These are phyloP conservation scores for Hypomontagnella monticulosa DNA, from an alignment of 495 filamentous ascomycete genomes.

Conservation along the genomic window DNA sequence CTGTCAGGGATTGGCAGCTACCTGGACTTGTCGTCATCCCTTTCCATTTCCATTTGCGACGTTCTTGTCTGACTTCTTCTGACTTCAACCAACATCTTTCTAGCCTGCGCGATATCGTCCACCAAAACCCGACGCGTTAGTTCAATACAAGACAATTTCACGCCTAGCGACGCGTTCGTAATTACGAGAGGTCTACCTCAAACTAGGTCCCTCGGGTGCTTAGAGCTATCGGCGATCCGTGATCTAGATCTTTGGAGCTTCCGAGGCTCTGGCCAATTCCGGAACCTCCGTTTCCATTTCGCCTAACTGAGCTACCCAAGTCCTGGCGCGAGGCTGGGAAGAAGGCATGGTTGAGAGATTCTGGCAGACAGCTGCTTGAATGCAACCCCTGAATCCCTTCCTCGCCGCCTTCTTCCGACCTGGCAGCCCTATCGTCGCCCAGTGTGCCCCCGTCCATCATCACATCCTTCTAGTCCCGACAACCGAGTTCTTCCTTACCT, in stretches of 20 bases:
- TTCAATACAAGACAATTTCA: conserved; percentile 1
- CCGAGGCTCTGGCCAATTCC: conserved; percentile 7
- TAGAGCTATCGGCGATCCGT: conserved; percentile 3
- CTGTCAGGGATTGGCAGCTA: conserved; percentile 23
- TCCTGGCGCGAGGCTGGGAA: conserved; percentile 37
- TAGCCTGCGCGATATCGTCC: background rate
- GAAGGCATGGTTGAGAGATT: conserved; percentile 34
- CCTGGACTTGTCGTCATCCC: conserved; percentile 38
- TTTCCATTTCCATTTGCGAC: conserved; percentile 23
- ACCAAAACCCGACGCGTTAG: background rate
- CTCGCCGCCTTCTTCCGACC: conserved; percentile 94
- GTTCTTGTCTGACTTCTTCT: conserved; percentile 1
- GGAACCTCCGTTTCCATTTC: conserved; percentile 2
- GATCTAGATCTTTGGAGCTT: conserved; percentile 8
- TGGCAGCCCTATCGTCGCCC: conserved; percentile 81
- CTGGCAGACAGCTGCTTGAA: conserved; percentile 61
- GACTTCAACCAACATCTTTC: background rate
- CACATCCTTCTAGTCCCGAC: conserved; percentile 95
- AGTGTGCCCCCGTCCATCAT: conserved; percentile 91
- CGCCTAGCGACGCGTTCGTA: background rate
- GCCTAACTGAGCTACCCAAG: background rate
- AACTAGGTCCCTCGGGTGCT: background rate
- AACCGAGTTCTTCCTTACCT: conserved; percentile 87
- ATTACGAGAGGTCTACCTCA: background rate
- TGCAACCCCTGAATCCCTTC: conserved; percentile 99